Base-by-base conservation (phyloP, 73 alveolate genomes). In the Durusdinium trenchii region DNA sequence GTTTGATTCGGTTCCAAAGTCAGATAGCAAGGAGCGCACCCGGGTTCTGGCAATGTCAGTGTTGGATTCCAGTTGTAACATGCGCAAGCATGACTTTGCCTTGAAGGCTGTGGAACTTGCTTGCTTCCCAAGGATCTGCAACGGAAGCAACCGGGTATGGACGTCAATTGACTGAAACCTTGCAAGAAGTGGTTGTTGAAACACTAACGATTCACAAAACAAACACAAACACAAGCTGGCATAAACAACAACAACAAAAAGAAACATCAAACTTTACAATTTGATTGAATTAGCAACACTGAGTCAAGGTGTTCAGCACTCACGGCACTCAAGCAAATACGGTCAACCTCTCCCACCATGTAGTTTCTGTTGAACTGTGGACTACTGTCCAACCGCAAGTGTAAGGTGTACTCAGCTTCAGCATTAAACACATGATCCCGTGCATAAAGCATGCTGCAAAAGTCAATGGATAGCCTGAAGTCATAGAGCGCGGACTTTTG, bases 111-210 rank as follows among this genome's bases (percentile, higher is more conserved):
- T 75, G 86, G 47, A 14, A 1, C 54, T 75, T 26, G 86, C 86
- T 5, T 75, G 86, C 54, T 75, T 75, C n/a, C 86, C 86, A 16
- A 75, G 47, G 28, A 75, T 52, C 45, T 75, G 86, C 54, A 75
- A 20, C 54, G 86, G 86, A 48, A 75, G 3, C 54, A 75, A 18
- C 86, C 86, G 47, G 54, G 20, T 16, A 1, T 75, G 86, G 86
- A 75, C 45, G 51, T 12, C 52, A 16, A 75, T 52, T 9, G 35
- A 7, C 3, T 5, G 26, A 43, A 75, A 75, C 86, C 86, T 38
- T 48, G 10, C 47, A 69, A n/a, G n/a, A n/a, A n/a, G n/a, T n/a
- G n/a, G n/a, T n/a, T n/a, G n/a, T n/a, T n/a, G n/a, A n/a, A n/a
- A n/a, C n/a, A n/a, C n/a, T n/a, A n/a, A n/a, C n/a, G n/a, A n/a